Evolutionary conservation across 108 stramenopile species (phyloP).

Genomic region (Cyclostephanos invisitatus): DNA sequence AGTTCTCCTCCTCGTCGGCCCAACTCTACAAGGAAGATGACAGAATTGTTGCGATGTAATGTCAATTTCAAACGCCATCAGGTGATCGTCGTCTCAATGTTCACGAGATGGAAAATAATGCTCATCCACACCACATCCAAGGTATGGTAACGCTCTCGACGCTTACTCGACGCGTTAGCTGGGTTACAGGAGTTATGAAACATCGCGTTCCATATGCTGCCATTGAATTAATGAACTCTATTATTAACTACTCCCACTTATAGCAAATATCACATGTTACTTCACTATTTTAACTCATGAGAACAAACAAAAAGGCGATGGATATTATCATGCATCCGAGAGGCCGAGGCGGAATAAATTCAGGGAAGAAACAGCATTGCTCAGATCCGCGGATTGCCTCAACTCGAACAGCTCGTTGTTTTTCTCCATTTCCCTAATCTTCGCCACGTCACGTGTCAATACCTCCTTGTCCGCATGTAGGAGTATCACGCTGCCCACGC

Average conservation of each 20-base stretch:
- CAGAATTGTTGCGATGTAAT: too few species aligned
- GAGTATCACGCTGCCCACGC: slow-evolving; percentile 84
- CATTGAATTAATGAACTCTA: too few species aligned
- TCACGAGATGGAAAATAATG: too few species aligned
- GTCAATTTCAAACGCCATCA: too few species aligned
- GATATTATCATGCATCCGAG: background rate
- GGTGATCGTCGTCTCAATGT: too few species aligned
- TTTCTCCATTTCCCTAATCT: slow-evolving; percentile 79
- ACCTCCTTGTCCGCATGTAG: slow-evolving; percentile 71
- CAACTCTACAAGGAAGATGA: too few species aligned
- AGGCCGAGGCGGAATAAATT: slow-evolving; percentile 18
- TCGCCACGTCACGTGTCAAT: slow-evolving; percentile 61
- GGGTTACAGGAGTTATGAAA: too few species aligned
- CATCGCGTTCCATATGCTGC: too few species aligned
- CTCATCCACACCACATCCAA: too few species aligned
- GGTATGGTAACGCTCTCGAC: too few species aligned
- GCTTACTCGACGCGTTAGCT: too few species aligned
- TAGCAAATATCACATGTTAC: background rate
- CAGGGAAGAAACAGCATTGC: slow-evolving; percentile 17
- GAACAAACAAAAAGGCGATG: background rate
- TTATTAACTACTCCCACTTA: background rate
- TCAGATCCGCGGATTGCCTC: slow-evolving; percentile 8
- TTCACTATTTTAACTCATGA: background rate
- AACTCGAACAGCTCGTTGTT: slow-evolving; percentile 70
- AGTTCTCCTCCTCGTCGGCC: too few species aligned